Conservation (phyloP, 768 basidiomycete genomes). For the Calocybe gangraenosa region DNA sequence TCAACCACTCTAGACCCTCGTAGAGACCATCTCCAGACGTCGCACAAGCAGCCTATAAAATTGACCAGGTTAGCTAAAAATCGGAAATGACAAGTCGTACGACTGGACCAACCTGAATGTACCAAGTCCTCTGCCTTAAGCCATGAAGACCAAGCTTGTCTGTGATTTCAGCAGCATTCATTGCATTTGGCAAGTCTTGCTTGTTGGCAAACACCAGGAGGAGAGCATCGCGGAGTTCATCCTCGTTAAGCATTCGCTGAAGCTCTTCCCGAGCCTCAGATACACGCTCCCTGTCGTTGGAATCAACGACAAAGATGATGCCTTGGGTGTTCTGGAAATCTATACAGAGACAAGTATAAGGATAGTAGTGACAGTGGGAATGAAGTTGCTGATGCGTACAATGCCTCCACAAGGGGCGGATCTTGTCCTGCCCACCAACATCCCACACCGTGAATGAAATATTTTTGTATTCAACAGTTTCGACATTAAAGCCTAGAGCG, state of each 20-base stretch:
- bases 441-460: slow-evolving; percentile 99
- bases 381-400: slow-evolving; percentile 50
- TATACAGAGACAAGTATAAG: slow-evolving; percentile 32
- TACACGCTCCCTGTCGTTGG: slow-evolving; percentile 99
- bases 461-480: slow-evolving; percentile 99
- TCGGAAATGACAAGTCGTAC: slow-evolving; percentile 8
- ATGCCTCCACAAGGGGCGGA: slow-evolving; percentile 99
- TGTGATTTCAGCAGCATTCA: slow-evolving; percentile 99
- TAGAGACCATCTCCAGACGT: slow-evolving; percentile 98
- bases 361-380: slow-evolving; percentile 13
- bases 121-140: slow-evolving; percentile 96
- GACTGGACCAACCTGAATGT: slow-evolving; percentile 71
- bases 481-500: slow-evolving; percentile 94
- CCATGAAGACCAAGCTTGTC: slow-evolving; percentile 99
- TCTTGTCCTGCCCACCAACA: slow-evolving; percentile 99
- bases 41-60: slow-evolving; percentile 85
- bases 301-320: slow-evolving; percentile 99
- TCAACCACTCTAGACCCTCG: slow-evolving; percentile 97
- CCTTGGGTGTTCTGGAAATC: slow-evolving; percentile 99
- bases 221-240: slow-evolving; percentile 97
- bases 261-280: slow-evolving; percentile 98
- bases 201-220: slow-evolving; percentile 99
- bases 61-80: slow-evolving; percentile 13
- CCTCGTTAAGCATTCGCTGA: slow-evolving; percentile 99
- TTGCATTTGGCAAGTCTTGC: slow-evolving; percentile 99